Conservation (phyloP, 148 eudicot species). For the Spergularia bocconei region DNA sequence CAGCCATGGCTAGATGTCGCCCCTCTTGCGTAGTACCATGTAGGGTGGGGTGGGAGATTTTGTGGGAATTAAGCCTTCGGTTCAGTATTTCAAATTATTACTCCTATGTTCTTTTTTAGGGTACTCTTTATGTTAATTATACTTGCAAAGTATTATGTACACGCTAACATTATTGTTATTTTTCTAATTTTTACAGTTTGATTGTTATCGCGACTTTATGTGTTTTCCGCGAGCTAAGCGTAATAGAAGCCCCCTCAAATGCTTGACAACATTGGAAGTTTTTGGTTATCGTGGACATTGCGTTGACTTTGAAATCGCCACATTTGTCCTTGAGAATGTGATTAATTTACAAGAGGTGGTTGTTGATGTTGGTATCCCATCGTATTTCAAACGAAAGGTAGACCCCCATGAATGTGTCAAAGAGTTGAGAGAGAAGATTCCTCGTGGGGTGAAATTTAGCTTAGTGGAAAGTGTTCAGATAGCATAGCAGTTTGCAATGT, state of each 20-base stretch:
- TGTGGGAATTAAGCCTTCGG: too few species aligned
- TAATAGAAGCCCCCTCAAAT: neutral
- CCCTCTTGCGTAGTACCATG: too few species aligned
- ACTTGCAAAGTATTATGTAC: too few species aligned
- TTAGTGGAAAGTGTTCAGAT: too few species aligned
- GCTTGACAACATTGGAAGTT: constrained; percentile 7
- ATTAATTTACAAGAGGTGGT: constrained; percentile 6
- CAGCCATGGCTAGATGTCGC: too few species aligned
- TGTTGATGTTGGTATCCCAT: neutral
- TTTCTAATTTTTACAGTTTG: neutral
- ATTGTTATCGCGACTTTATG: neutral
- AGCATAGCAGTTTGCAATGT: too few species aligned
- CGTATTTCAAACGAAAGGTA: too few species aligned
- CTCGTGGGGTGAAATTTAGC: neutral
- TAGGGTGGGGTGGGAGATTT: too few species aligned
- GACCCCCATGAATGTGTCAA: neutral
- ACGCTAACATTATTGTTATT: neutral
- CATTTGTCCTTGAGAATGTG: constrained; percentile 11
- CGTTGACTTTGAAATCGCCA: constrained; percentile 9
- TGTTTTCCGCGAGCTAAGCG: neutral
- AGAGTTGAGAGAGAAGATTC: neutral
- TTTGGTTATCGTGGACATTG: constrained; percentile 6
- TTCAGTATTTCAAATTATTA: too few species aligned
- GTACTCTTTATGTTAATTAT: too few species aligned
- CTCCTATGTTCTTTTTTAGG: too few species aligned